These are phyloP conservation scores for Sabuloglossum arenarium DNA, from an alignment of 495 filamentous ascomycete genomes.

Conservation along the genomic window DNA sequence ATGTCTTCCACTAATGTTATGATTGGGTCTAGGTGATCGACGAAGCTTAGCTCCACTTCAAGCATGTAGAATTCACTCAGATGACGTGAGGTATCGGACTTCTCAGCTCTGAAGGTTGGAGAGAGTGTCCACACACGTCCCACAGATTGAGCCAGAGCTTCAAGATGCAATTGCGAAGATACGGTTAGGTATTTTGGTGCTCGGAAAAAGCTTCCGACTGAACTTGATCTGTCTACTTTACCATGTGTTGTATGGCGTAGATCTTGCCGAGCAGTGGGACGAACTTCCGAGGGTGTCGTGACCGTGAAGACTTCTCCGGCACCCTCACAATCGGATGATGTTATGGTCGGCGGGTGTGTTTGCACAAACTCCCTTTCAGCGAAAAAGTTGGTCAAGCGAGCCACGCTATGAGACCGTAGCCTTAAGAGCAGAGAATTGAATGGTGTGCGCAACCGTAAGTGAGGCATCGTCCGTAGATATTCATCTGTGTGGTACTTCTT, in stretches of 20 bases:
- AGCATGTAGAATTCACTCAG: constrained; percentile 98
- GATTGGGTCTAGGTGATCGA: constrained; percentile 41
- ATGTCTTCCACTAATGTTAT: constrained; percentile 65
- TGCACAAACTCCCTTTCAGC: constrained; percentile 50
- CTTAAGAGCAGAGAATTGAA: constrained; percentile 62
- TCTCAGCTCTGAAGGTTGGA: constrained; percentile 85
- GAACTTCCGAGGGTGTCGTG: too few species aligned
- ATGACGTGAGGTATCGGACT: constrained; percentile 83
- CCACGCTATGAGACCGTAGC: constrained; percentile 61
- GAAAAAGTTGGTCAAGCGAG: constrained; percentile 54
- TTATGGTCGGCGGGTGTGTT: constrained; percentile 81
- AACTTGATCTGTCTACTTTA: constrained; percentile 10
- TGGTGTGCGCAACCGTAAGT: constrained; percentile 70
- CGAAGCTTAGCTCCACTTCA: constrained; percentile 72
- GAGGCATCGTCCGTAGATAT: constrained; percentile 72
- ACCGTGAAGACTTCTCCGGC: constrained; percentile 89
- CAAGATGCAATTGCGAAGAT: constrained; percentile 83
- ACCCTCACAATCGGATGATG: constrained; percentile 93
- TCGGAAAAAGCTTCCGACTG: constrained; percentile 44
- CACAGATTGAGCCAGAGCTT: constrained; percentile 74
- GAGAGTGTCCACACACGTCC: constrained; percentile 87
- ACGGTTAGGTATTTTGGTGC: constrained; percentile 87
- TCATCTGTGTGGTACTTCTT: constrained; percentile 86
- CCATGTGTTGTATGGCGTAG: constrained; percentile 9
- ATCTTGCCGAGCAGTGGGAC: too few species aligned